Evolutionary conservation across 1,139 yeast species (phyloP).

Genomic region (Yamadazyma triangularis): DNA sequence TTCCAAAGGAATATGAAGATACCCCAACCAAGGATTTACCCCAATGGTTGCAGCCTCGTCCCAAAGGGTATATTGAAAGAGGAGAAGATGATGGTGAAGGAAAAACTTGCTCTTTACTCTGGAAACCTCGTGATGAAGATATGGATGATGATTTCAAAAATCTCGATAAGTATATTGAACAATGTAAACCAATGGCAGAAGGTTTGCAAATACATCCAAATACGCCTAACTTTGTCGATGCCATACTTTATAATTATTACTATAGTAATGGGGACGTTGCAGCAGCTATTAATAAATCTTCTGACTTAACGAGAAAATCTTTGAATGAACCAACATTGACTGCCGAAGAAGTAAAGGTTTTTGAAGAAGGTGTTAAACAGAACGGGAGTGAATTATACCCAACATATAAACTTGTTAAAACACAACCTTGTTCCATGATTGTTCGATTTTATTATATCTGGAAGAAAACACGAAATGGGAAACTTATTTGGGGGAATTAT

Average conservation of each 20-base stretch:
- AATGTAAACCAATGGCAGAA: conserved; percentile 56
- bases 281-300: conserved; percentile 36
- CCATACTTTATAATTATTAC: conserved; percentile 53
- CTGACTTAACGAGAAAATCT: conserved; percentile 48
- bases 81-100: conserved; percentile 64
- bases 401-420: conserved; percentile 61
- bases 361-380: conserved; percentile 71
- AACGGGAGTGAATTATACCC: conserved; percentile 81
- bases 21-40: conserved; percentile 49
- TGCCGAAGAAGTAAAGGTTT: conserved; percentile 56
- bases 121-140: conserved; percentile 50
- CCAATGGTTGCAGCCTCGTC: conserved; percentile 74
- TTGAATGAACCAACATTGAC: conserved; percentile 75
- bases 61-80: conserved; percentile 79
- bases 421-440: conserved; percentile 70
- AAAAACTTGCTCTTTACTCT: conserved; percentile 57
- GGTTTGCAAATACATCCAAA: conserved; percentile 42
- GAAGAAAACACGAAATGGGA: conserved; percentile 83
- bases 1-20: conserved; percentile 47
- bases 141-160: conserved; percentile 24
- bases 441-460: conserved; percentile 85
- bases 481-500: conserved; percentile 75
- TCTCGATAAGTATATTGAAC: conserved; percentile 52
- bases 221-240: conserved; percentile 80
- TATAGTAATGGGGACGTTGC: conserved; percentile 46